These are phyloP conservation scores for Cladochytrium replicatum DNA, from an alignment of 192 early-diverging fungal genomes.

Conservation along the genomic window DNA sequence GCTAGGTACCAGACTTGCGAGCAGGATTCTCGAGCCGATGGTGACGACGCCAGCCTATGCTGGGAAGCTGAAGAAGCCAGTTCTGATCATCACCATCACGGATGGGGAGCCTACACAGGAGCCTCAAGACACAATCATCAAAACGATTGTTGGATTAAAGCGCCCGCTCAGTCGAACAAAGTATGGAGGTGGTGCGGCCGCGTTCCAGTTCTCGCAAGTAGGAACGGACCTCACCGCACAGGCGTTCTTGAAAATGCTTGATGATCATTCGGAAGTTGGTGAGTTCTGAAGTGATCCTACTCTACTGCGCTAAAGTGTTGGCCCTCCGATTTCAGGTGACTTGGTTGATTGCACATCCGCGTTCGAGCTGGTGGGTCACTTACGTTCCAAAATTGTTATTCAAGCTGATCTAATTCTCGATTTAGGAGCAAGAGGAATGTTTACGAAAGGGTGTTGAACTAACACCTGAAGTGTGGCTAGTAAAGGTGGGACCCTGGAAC, in stretches of 20 bases:
- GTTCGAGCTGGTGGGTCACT: conserved; percentile 21
- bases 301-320: too few species aligned
- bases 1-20: conserved; percentile 17
- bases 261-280: conserved; percentile 16
- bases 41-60: conserved; percentile 2
- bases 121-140: conserved; percentile 2
- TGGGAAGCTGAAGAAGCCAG: conserved; percentile 11
- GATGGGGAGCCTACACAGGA: conserved; percentile 22
- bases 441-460: conserved; percentile 12
- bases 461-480: conserved; percentile 17
- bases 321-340: too few species aligned
- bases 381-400: too few species aligned
- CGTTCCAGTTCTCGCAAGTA: conserved; percentile 21
- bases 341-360: conserved; percentile 17
- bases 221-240: conserved; percentile 20
- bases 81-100: conserved; percentile 18
- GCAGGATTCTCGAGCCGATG: conserved; percentile 17
- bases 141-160: conserved; percentile 8
- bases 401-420: too few species aligned
- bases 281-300: too few species aligned
- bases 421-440: conserved; percentile 19
- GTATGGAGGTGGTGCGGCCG: conserved; percentile 11
- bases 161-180: conserved; percentile 2
- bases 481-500: too few species aligned
- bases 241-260: conserved; percentile 10